Base-by-base conservation (phyloP, 2,329 filamentous ascomycete genomes). In the Alternaria angustiovoidea region DNA sequence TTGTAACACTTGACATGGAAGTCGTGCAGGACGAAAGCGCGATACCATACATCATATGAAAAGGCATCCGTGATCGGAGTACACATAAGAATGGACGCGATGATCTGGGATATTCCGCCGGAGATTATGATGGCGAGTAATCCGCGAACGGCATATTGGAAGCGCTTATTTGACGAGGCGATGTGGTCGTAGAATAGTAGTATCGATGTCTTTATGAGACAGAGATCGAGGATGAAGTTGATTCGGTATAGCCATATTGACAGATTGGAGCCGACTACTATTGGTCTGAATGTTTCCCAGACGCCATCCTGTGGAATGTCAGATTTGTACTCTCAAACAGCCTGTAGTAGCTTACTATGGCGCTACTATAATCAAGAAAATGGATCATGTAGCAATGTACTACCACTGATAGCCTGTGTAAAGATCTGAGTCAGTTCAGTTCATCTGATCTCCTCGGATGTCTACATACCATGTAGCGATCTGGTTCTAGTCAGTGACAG, bases 141-240 rank as follows among this genome's bases (percentile, higher is more conserved):
- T 12, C 41, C 41, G 22, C 65, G 65, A 28, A 75, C 63, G 18
- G 69, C 53, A 14, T 49, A 59, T 48, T 70, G 73, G 54, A 74
- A 78, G 39, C 51, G 55, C 41, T 65, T 71, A 54, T 70, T 69
- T 4, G 70, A 67, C 16, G 73, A 66, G 7, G 72, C 65, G 30
- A 78, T 66, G 51, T 73, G 64, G 51, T 66, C 64, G 64, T 76
- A 77, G 60, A 77, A 66, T 26, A 75, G 64, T 28, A 77, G 61
- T 43, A 77, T 77, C 9, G 74, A 76, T 22, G 66, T 66, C 51
- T 77, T 77, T 62, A 77, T 69, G 34, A 76, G 59, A 32, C 66
- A 67, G 22, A 74, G 67, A 36, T 69, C 59, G 56, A 76, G 56
- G 47, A 76, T 70, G 52, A 73, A 75, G 53, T 54, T 67, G 2